Base-by-base conservation (phyloP, 176 grass and related monocot genomes). In the Typha latifolia region DNA sequence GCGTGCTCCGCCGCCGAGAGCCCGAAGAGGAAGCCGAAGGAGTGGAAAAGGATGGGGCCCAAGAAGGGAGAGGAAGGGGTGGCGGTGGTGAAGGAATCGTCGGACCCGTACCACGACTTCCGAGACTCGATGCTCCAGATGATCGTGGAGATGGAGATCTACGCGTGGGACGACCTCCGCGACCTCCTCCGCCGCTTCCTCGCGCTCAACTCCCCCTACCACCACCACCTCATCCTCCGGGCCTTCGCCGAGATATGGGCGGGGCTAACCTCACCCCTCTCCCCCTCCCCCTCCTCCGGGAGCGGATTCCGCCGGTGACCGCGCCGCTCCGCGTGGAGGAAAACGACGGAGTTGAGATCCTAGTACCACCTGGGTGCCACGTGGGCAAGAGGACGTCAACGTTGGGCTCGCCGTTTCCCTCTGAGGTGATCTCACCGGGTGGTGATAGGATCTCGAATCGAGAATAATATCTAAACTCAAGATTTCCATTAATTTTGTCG, bases 41-140 rank as follows among this genome's bases (percentile, higher is more conserved):
- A 76, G 69, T 73, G 51, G 64, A 78, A 71, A 56, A 73, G 64
- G 73, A 71, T 50, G 22, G 61, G 14, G 24, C 37, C 7, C 37
- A 62, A 24, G 61, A 72, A 26, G 32, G 82, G 6, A 0, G 72
- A 24, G 26, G 71, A 86, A 11, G 86, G 94, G 55, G 85, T 97
- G 79, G 89, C 89, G 50, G 94, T 97, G 78, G 94, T 92, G 85
- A 97, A 97, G 76, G 89, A 97, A 79, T 92, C 94, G 49, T 84
- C 81, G 48, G 88, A 97, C 66, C 94, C 89, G 8, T 87, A 85
- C 32, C 50, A 77, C 0, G 94, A 92, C 69, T 97, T 97, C 86
- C 69, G 81, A 9, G 94, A 97, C 47, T 92, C 89, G 55, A 97
- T 97, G 94, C 63, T 82, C 62, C 94, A 89, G 76, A 97, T 97